These are phyloP conservation scores for Mycotypha africana DNA, from an alignment of 371 early-diverging fungal species.

Conservation along the genomic window DNA sequence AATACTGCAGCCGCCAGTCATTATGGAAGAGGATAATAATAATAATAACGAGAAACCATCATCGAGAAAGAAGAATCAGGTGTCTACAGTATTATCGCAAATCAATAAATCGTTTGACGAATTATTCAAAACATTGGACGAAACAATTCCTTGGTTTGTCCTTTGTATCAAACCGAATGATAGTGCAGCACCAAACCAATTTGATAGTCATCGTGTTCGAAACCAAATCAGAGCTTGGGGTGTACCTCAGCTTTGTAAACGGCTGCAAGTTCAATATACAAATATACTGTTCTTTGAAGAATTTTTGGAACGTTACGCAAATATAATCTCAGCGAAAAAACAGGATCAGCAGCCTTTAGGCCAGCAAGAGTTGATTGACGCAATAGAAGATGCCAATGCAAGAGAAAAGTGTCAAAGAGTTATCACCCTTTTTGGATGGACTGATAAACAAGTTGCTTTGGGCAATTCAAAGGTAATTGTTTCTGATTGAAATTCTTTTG, in stretches of 20 bases:
- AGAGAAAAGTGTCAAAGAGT: conserved; percentile 57
- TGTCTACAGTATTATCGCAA: conserved; percentile 43
- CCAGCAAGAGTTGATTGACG: too few species aligned
- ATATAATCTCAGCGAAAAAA: background rate
- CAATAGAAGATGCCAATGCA: too few species aligned
- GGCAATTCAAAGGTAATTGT: conserved; percentile 60
- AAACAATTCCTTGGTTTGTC: conserved; percentile 87
- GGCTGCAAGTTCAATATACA: conserved; percentile 41
- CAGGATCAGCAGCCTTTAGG: conserved; percentile 11
- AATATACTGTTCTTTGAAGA: conserved; percentile 45
- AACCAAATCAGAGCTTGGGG: conserved; percentile 60
- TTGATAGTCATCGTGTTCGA: conserved; percentile 58
- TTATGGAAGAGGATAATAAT: too few species aligned
- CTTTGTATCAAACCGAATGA: conserved; percentile 77
- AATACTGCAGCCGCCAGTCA: conserved; percentile 1
- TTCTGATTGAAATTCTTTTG: too few species aligned
- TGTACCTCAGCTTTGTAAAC: conserved; percentile 41
- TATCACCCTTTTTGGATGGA: conserved; percentile 63
- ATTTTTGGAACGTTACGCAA: conserved; percentile 50
- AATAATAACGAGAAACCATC: conserved; percentile 1
- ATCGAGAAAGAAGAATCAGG: background rate
- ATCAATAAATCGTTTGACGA: conserved; percentile 73
- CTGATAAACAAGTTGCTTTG: conserved; percentile 55
- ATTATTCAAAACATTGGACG: conserved; percentile 73
- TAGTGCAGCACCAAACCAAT: conserved; percentile 47